Percentiles rank a stretch among this genome's conserved stretches.
These are phyloP conservation scores for Penicillium parvum DNA, from an alignment of 495 filamentous ascomycete genomes.

Conservation along the genomic window DNA sequence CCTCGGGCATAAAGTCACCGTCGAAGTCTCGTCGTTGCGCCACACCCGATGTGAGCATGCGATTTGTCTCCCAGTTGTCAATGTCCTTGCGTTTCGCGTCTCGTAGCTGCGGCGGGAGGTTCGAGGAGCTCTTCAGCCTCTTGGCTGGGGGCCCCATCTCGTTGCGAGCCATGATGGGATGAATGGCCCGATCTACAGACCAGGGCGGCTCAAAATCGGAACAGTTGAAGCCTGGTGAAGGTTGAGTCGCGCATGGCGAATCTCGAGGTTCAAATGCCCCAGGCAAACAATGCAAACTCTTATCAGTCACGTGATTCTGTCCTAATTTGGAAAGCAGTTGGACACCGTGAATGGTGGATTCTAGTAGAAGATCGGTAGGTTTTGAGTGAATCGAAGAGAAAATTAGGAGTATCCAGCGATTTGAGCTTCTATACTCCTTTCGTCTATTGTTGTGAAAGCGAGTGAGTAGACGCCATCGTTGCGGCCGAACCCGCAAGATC, in stretches of 20 bases:
- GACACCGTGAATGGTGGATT: no score
- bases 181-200: not conserved
- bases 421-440: no score
- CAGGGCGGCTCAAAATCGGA: not conserved
- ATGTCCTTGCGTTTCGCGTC: constrained; percentile 80
- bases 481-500: constrained; percentile 12
- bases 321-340: not conserved
- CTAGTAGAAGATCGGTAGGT: no score
- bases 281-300: constrained; percentile 27
- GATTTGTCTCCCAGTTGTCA: constrained; percentile 97
- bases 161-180: constrained; percentile 31
- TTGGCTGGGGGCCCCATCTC: constrained; percentile 41
- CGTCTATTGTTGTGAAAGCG: no score
- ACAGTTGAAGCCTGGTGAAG: not conserved
- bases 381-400: no score
- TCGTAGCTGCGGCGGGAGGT: constrained; percentile 37
- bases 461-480: constrained; percentile 1
- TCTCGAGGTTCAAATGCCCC: not conserved
- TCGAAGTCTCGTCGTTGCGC: constrained; percentile 82
- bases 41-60: constrained; percentile 95
- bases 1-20: constrained; percentile 79
- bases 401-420: no score
- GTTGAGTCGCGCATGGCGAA: not conserved
- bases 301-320: constrained; percentile 22
- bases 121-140: constrained; percentile 37